Percentiles rank a stretch among this genome's conserved stretches.
Conservation (phyloP, 495 filamentous ascomycete species). For the Xylaria venustula region DNA sequence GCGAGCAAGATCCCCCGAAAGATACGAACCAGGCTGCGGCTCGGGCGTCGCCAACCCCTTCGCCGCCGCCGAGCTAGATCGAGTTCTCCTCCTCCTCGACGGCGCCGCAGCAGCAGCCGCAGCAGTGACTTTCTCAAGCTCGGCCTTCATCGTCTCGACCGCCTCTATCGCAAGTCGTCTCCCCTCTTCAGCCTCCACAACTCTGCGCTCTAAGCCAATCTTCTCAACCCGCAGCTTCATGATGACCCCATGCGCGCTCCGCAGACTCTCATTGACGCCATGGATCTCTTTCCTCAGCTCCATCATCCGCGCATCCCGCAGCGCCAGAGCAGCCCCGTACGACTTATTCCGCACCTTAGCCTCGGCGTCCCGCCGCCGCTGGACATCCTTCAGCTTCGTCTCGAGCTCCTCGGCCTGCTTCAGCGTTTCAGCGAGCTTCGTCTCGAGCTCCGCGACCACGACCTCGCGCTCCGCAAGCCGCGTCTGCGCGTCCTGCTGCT, state of each 20-base stretch:
- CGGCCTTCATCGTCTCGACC: slow-evolving; percentile 49
- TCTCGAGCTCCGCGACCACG: slow-evolving; percentile 37
- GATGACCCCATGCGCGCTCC: slow-evolving; percentile 37
- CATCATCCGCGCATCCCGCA: slow-evolving; percentile 40
- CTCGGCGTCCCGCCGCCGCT: slow-evolving; percentile 41
- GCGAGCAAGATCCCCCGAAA: slow-evolving; percentile 31
- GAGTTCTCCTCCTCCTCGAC: background rate
- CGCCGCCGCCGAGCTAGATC: background rate
- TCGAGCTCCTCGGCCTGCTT: slow-evolving; percentile 31
- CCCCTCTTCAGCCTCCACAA: slow-evolving; percentile 33
- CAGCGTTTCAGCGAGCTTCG: slow-evolving; percentile 22
- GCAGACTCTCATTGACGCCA: slow-evolving; percentile 32
- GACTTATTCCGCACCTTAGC: slow-evolving; percentile 29
- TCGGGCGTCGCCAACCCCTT: background rate
- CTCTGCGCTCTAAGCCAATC: slow-evolving; percentile 21
- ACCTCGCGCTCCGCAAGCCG: slow-evolving; percentile 39
- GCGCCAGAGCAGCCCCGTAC: slow-evolving; percentile 39
- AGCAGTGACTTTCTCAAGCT: slow-evolving; percentile 37
- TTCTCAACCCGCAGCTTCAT: slow-evolving; percentile 38
- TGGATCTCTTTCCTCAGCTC: slow-evolving; percentile 42
- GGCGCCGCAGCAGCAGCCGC: slow-evolving; percentile 31
- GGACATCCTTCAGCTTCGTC: slow-evolving; percentile 41
- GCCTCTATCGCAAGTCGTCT: slow-evolving; percentile 47
- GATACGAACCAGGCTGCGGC: slow-evolving; percentile 16
- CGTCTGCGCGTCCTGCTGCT: slow-evolving; percentile 35